A percentile compares a stretch with the other conserved stretches of the same genome.
These are phyloP conservation scores for Cyberlindnera americana DNA, from an alignment of 805 yeast species.

Conservation along the genomic window DNA sequence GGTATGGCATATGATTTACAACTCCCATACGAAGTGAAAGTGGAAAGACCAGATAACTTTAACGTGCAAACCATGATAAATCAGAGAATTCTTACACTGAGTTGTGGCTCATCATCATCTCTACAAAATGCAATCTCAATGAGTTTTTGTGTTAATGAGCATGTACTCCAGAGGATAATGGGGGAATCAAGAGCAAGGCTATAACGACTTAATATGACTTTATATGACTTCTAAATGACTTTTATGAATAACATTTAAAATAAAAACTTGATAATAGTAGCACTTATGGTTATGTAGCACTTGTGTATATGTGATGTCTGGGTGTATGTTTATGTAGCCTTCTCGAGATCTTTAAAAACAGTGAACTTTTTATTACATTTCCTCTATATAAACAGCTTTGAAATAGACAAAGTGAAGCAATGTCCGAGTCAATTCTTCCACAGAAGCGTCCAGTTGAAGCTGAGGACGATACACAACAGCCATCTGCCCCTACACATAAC, in stretches of 20 bases:
- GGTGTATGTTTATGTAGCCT: too few relatives aligned
- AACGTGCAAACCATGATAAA: not conserved
- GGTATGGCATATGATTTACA: slow-evolving; percentile 9
- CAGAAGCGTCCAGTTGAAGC: not conserved
- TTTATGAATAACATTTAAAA: too few relatives aligned
- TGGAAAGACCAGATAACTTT: not conserved
- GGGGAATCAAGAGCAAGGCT: not conserved
- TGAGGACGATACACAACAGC: not conserved
- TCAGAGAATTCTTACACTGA: not conserved
- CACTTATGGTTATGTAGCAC: too few relatives aligned
- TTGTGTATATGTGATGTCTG: too few relatives aligned
- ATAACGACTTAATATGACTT: not conserved
- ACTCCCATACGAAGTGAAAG: slow-evolving; percentile 5
- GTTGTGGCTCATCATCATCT: not conserved
- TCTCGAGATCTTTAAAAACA: too few relatives aligned
- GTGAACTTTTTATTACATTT: too few relatives aligned
- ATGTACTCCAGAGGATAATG: not conserved
- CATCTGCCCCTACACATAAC: not conserved
- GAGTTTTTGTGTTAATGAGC: not conserved
- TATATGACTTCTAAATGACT: too few relatives aligned
- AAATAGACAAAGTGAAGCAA: not conserved
- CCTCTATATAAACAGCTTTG: too few relatives aligned
- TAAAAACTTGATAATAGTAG: too few relatives aligned
- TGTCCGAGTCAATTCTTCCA: not conserved
- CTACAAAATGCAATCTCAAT: not conserved